Evolutionary conservation across 768 basidiomycete genomes (phyloP).

Genomic region (Kondoa malvinella): DNA sequence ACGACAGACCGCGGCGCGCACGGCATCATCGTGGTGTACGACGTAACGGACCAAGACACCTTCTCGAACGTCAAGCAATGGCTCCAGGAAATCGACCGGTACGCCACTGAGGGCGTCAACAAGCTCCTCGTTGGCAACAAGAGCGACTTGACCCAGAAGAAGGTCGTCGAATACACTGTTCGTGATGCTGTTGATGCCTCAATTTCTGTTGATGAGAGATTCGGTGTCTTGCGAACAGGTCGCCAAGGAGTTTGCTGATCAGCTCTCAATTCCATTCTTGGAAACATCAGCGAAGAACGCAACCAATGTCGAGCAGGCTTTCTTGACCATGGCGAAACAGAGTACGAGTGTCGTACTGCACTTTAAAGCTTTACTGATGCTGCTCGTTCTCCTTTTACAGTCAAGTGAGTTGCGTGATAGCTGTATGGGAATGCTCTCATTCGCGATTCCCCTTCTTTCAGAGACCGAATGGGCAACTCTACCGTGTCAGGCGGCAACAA

Average conservation of each 20-base stretch:
- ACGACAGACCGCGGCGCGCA: slow-evolving; percentile 69
- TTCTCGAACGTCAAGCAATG: slow-evolving; percentile 72
- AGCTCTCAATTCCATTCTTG: slow-evolving; percentile 84
- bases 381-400: not conserved
- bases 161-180: slow-evolving; percentile 38
- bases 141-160: slow-evolving; percentile 78
- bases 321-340: slow-evolving; percentile 71
- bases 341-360: slow-evolving; percentile 24
- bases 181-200: slow-evolving; percentile 78
- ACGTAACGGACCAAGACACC: slow-evolving; percentile 60
- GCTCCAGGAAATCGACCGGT: slow-evolving; percentile 34
- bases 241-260: slow-evolving; percentile 59
- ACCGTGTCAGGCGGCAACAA: slow-evolving; percentile 54
- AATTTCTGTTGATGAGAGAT: slow-evolving; percentile 75
- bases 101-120: slow-evolving; percentile 96
- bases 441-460: not conserved
- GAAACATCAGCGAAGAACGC: slow-evolving; percentile 96
- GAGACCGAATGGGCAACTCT: slow-evolving; percentile 61
- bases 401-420: too few species aligned
- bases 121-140: slow-evolving; percentile 99
- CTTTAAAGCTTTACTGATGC: not conserved
- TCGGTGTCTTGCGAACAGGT: slow-evolving; percentile 34
- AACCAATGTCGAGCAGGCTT: slow-evolving; percentile 94
- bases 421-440: not conserved
- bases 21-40: slow-evolving; percentile 87